phyloP scores from a whole-genome alignment of 2,329 filamentous ascomycete species.

The Aspergillus phoenicis region DNA sequence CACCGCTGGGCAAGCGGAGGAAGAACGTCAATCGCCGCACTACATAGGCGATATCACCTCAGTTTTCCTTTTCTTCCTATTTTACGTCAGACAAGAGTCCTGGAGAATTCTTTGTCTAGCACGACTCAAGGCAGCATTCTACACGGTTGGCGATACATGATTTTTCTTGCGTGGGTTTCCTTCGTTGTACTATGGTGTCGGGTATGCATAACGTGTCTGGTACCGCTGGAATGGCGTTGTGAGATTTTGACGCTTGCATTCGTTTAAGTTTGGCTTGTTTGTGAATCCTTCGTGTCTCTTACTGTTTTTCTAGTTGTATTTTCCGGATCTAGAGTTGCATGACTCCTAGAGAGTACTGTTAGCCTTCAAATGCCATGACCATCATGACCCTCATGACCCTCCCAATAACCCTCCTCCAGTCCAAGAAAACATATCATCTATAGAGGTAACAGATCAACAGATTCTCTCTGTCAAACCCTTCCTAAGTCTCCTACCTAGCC shows the following conservation, averaged over 20 bases:
- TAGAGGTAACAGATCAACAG: no score
- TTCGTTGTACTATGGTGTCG: neutral
- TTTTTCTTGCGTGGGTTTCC: neutral
- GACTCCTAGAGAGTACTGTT: neutral
- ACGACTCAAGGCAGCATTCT: neutral
- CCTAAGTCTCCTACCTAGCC: no score
- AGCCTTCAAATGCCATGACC: neutral
- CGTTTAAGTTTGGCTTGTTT: neutral
- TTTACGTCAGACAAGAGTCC: neutral
- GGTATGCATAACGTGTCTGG: neutral
- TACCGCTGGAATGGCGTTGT: neutral
- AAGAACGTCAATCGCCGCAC: conserved; percentile 49
- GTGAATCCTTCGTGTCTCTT: neutral
- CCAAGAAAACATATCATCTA: no score
- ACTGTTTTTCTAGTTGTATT: neutral
- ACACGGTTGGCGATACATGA: neutral
- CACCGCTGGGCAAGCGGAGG: conserved; percentile 87
- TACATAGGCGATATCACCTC: neutral
- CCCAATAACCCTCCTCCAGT: no score
- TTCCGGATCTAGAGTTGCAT: neutral
- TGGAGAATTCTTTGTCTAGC: neutral
- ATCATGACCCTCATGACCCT: no score
- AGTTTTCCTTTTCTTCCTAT: neutral
- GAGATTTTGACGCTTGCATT: neutral
- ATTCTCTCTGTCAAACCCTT: no score